Evolutionary conservation across 148 eudicot species (phyloP).

Genomic region (Camellia japonica): DNA sequence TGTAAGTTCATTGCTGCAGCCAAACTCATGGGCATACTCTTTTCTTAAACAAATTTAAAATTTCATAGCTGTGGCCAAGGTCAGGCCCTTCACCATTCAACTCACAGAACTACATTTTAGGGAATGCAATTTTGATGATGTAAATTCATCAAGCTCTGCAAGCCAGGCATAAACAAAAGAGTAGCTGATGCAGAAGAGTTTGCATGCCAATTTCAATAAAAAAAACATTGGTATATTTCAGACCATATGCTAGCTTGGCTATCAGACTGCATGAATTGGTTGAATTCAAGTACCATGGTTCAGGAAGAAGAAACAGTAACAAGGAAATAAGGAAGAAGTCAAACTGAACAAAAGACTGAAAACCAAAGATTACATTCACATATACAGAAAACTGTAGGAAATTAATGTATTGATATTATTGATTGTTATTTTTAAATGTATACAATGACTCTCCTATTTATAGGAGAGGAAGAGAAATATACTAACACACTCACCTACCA

Average conservation of each 20-base stretch:
- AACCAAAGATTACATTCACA: neutral
- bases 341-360: neutral
- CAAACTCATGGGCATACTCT: neutral
- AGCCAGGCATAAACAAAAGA: neutral
- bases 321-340: neutral
- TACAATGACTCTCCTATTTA: too few relatives aligned
- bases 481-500: too few relatives aligned
- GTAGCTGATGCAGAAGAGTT: neutral
- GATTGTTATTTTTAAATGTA: too few relatives aligned
- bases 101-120: neutral
- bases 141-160: neutral
- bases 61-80: conserved; percentile 2
- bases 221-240: neutral
- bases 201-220: too few relatives aligned
- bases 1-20: neutral
- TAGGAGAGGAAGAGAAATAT: too few relatives aligned
- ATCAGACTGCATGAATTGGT: neutral
- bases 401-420: too few relatives aligned
- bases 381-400: too few relatives aligned
- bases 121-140: neutral
- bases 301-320: conserved; percentile 1
- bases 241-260: neutral
- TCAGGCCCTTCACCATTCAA: neutral
- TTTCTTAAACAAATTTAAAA: neutral
- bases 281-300: neutral